Conservation (phyloP, 768 basidiomycete genomes). For the Multifurca ochricompacta region DNA sequence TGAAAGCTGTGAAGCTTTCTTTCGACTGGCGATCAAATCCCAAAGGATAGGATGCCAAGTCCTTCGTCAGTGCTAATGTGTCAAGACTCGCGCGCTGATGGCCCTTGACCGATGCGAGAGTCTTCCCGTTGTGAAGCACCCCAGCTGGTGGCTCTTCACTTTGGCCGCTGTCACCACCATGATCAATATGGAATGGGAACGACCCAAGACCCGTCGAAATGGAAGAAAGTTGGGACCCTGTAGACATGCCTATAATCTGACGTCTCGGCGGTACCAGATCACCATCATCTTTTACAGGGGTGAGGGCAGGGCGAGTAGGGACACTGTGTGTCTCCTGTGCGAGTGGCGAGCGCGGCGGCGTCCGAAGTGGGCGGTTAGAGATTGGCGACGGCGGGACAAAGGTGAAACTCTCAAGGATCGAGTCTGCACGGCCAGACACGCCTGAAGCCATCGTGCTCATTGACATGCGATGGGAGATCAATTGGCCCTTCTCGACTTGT, state of each 20-base stretch:
- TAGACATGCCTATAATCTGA: conserved; percentile 61
- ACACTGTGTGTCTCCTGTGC: conserved; percentile 37
- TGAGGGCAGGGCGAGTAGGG: not conserved
- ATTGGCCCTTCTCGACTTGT: conserved; percentile 35
- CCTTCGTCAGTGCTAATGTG: conserved; percentile 75
- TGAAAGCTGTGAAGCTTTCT: conserved; percentile 9
- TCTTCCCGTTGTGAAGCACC: not conserved
- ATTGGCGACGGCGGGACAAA: conserved; percentile 88
- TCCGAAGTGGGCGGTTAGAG: conserved; percentile 68
- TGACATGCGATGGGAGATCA: conserved; percentile 25
- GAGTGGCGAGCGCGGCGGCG: conserved; percentile 68
- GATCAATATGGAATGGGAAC: conserved; percentile 83
- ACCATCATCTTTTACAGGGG: conserved; percentile 11
- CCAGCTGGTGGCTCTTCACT: not conserved
- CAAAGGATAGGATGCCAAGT: conserved; percentile 77
- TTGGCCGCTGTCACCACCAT: conserved; percentile 32
- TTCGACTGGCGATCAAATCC: conserved; percentile 44
- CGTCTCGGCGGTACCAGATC: conserved; percentile 44
- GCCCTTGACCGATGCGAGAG: conserved; percentile 22
- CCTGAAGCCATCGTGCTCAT: conserved; percentile 49
- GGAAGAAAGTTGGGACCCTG: conserved; percentile 68
- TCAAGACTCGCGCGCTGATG: conserved; percentile 78
- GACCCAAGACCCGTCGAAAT: conserved; percentile 75
- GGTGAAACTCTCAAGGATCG: conserved; percentile 80
- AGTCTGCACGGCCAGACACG: conserved; percentile 66